Evolutionary conservation across 495 filamentous ascomycete genomes (phyloP).

Genomic region (Schizothecium vesticola): DNA sequence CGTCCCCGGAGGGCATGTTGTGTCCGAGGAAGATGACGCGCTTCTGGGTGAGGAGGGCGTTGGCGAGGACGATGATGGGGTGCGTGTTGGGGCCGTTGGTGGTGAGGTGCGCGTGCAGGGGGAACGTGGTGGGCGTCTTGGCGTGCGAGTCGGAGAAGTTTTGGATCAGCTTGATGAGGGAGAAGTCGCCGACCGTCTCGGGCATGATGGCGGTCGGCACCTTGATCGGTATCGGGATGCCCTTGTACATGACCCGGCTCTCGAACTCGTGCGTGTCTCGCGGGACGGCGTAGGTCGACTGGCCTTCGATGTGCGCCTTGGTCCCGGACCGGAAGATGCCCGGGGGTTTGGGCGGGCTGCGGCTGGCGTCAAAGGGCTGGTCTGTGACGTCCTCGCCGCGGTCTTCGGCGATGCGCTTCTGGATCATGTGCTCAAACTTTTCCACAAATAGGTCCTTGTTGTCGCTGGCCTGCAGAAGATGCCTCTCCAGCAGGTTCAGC

Average conservation of each 20-base stretch:
- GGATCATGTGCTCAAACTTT: constrained; percentile 93
- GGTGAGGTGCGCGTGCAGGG: constrained; percentile 85
- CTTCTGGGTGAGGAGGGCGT: constrained; percentile 91
- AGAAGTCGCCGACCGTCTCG: constrained; percentile 97
- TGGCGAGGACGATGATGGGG: constrained; percentile 70
- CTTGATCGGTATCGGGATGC: constrained; percentile 93
- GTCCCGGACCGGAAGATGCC: constrained; percentile 50
- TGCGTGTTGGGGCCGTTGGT: constrained; percentile 78
- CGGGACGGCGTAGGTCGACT: constrained; percentile 58
- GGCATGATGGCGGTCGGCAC: constrained; percentile 87
- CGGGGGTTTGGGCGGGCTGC: constrained; percentile 41
- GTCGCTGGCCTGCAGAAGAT: constrained; percentile 83
- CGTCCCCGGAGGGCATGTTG: constrained; percentile 86
- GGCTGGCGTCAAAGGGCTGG: constrained; percentile 42
- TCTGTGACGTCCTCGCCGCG: constrained; percentile 34
- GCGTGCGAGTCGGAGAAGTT: constrained; percentile 80
- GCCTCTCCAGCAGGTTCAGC: constrained; percentile 74
- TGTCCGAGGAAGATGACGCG: constrained; percentile 93
- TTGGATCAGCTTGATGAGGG: constrained; percentile 92
- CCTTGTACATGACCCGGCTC: constrained; percentile 88
- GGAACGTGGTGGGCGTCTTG: constrained; percentile 77
- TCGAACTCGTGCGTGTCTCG: constrained; percentile 97
- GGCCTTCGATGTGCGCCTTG: constrained; percentile 47
- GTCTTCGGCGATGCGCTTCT: constrained; percentile 54
- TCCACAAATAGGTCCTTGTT: constrained; percentile 95